phyloP scores from a whole-genome alignment of 352 stramenopile genomes.

The Pythium phragmiticola region DNA sequence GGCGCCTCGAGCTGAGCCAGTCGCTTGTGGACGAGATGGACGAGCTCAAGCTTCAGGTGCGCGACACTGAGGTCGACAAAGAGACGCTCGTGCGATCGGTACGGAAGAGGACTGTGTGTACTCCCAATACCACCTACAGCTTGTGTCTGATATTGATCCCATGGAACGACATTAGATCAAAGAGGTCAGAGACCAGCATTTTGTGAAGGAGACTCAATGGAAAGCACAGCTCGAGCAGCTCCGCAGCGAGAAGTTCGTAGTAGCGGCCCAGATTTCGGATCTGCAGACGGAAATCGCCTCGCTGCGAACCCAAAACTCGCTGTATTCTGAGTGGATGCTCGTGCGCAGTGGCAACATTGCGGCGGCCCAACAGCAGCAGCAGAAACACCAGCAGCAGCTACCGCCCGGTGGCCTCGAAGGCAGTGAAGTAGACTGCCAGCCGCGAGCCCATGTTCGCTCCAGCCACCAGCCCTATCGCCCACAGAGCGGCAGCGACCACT shows the following conservation, averaged over 20 bases:
- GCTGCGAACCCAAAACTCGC: slow-evolving; percentile 57
- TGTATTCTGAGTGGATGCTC: slow-evolving; percentile 82
- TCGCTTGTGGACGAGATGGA: slow-evolving; percentile 48
- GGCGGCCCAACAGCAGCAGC: slow-evolving; percentile 24
- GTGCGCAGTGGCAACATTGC: slow-evolving; percentile 59
- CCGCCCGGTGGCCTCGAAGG: background rate
- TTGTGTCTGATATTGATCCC: background rate
- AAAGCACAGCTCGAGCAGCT: slow-evolving; percentile 54
- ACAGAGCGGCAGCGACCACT: background rate
- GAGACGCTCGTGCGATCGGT: slow-evolving; percentile 66
- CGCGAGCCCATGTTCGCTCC: background rate
- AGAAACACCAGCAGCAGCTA: slow-evolving; percentile 1
- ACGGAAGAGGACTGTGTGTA: background rate
- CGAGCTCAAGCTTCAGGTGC: slow-evolving; percentile 62
- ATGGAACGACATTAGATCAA: slow-evolving; percentile 46
- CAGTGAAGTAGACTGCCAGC: background rate
- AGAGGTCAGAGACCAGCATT: slow-evolving; percentile 69
- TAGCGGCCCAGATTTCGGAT: slow-evolving; percentile 47
- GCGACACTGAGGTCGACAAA: slow-evolving; percentile 67
- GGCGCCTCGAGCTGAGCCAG: slow-evolving; percentile 55
- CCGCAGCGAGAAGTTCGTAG: slow-evolving; percentile 43
- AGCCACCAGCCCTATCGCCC: slow-evolving; percentile 9
- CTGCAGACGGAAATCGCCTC: slow-evolving; percentile 60
- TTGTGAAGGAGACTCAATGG: slow-evolving; percentile 56
- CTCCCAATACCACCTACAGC: background rate